Conservation (phyloP, 495 filamentous ascomycete genomes). For the Oidiodendron maius region DNA sequence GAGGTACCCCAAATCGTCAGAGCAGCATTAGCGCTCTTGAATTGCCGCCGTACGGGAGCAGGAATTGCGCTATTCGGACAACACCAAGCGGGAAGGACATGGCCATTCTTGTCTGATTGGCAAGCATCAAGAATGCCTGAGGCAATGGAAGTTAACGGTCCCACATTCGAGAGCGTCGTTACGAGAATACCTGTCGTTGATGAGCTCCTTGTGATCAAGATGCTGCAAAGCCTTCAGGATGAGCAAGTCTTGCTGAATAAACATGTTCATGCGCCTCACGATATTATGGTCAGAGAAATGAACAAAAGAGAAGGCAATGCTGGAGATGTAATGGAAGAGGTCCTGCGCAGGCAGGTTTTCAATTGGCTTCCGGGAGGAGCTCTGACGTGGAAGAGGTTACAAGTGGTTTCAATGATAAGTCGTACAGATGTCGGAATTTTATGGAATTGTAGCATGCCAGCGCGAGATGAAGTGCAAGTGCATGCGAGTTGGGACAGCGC, state of each 20-base stretch:
- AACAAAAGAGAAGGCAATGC: background rate
- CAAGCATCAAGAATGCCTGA: background rate
- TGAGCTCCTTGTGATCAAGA: background rate
- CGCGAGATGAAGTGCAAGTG: too few species aligned
- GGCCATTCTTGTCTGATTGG: constrained; percentile 1
- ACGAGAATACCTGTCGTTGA: background rate
- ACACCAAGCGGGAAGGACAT: background rate
- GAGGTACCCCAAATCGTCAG: background rate
- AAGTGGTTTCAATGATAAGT: too few species aligned
- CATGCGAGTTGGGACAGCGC: too few species aligned
- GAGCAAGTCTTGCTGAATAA: background rate
- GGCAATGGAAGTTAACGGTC: background rate
- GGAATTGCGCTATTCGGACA: background rate
- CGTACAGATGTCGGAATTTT: too few species aligned
- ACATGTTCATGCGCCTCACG: background rate
- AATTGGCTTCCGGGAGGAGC: constrained; percentile 4
- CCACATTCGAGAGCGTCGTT: background rate
- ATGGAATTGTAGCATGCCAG: too few species aligned
- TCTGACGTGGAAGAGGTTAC: constrained; percentile 1
- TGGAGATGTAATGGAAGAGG: constrained; percentile 4
- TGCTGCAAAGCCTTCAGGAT: background rate
- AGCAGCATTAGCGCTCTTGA: background rate
- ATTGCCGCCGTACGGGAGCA: background rate
- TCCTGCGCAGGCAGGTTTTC: constrained; percentile 6
- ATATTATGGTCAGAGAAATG: background rate